Percentiles rank a stretch among this genome's conserved stretches.
Conservation (phyloP, 1,284 basidiomycete species). For the Heliocybe sulcata region DNA sequence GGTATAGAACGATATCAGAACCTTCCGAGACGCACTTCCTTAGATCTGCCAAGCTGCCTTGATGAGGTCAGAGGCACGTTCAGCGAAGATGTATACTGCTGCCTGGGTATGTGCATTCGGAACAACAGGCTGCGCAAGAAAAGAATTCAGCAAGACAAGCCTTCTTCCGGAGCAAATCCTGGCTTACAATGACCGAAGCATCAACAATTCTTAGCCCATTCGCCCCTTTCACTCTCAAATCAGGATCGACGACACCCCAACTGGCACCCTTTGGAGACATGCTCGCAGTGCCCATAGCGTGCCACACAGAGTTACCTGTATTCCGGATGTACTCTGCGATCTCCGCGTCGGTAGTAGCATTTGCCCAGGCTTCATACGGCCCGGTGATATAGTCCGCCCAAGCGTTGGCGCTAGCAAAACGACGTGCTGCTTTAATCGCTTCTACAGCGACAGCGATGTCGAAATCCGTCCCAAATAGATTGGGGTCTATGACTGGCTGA, state of each 20-base stretch:
- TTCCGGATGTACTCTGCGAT: conserved; percentile 12
- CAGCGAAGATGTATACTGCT: conserved; percentile 36
- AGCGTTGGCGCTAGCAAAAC: conserved; percentile 11
- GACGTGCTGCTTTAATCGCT: conserved; percentile 8
- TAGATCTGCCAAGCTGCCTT: not conserved
- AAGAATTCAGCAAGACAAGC: not conserved
- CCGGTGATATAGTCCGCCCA: conserved; percentile 13
- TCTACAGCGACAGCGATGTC: conserved; percentile 7
- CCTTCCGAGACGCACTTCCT: not conserved
- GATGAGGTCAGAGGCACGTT: conserved; percentile 4
- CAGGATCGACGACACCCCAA: conserved; percentile 17
- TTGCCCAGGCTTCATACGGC: conserved; percentile 7
- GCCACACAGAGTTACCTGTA: conserved; percentile 7
- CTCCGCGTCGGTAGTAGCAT: conserved; percentile 11
- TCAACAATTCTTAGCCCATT: conserved; percentile 19
- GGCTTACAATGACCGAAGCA: conserved; percentile 20
- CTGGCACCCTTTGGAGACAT: conserved; percentile 13
- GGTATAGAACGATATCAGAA: no score
- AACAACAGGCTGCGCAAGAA: conserved; percentile 5
- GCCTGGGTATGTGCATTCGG: conserved; percentile 21
- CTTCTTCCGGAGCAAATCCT: not conserved
- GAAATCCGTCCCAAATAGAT: conserved; percentile 13
- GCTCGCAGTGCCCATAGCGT: conserved; percentile 17
- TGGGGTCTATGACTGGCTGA: conserved; percentile 17
- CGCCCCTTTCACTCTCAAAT: conserved; percentile 17